Percentiles rank a stretch among this genome's conserved stretches.
These are phyloP conservation scores for Hygrophila difformis DNA, from an alignment of 257 asterid species.

Conservation along the genomic window DNA sequence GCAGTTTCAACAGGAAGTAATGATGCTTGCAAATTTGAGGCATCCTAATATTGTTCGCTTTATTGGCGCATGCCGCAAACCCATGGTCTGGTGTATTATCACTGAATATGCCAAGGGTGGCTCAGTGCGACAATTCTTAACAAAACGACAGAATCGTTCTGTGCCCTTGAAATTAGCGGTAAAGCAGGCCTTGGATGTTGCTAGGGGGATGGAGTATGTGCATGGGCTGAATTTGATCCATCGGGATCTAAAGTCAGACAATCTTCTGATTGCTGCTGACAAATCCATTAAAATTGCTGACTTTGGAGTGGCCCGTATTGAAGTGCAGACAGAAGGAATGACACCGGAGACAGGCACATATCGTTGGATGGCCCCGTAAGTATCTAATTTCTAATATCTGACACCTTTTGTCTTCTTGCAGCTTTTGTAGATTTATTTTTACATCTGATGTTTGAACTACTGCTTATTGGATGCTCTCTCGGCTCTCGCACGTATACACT, in stretches of 20 bases:
- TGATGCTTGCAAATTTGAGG: constrained; percentile 81
- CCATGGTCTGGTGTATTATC: constrained; percentile 95
- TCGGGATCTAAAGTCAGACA: constrained; percentile 88
- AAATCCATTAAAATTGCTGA: constrained; percentile 90
- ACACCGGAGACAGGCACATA: constrained; percentile 97
- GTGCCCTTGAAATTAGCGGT: constrained; percentile 92
- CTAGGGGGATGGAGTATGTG: constrained; percentile 92
- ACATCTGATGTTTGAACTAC: background rate
- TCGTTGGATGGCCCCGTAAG: constrained; percentile 99
- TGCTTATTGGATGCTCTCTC: background rate
- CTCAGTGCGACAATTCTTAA: constrained; percentile 78
- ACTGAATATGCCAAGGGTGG: constrained; percentile 97
- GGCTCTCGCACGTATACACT: no score
- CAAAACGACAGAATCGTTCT: constrained; percentile 68
- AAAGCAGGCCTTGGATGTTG: constrained; percentile 96
- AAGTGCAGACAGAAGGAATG: constrained; percentile 97
- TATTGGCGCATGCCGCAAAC: constrained; percentile 88
- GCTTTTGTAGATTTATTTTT: constrained; percentile 1
- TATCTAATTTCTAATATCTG: constrained; percentile 9
- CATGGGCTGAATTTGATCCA: constrained; percentile 82
- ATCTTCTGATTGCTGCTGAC: constrained; percentile 82
- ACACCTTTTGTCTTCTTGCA: background rate
- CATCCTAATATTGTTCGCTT: constrained; percentile 93
- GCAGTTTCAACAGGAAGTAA: constrained; percentile 92
- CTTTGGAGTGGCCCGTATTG: constrained; percentile 94